A percentile compares a stretch with the other conserved stretches of the same genome.
Evolutionary conservation across 2,329 filamentous ascomycete species (phyloP).

Genomic region (Phialemoniopsis sp.): DNA sequence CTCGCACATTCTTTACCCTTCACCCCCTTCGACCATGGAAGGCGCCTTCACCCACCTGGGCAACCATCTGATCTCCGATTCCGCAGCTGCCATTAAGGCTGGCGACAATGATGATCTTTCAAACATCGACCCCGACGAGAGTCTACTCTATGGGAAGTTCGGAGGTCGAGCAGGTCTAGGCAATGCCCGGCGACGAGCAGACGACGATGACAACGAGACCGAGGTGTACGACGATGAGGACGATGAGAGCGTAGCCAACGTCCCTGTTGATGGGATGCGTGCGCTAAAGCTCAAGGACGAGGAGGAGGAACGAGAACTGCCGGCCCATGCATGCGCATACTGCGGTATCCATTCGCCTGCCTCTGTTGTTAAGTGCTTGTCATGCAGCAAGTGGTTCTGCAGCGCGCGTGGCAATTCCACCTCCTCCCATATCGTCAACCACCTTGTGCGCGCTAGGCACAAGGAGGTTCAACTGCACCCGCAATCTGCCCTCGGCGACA

Average conservation of each 20-base stretch:
- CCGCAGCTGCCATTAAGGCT: conserved; percentile 82
- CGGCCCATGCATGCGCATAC: conserved; percentile 95
- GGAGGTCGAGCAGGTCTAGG: conserved; percentile 50
- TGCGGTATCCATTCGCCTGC: conserved; percentile 96
- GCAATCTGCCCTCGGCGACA: conserved; percentile 88
- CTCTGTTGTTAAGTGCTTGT: conserved; percentile 92
- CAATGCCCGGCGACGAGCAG: conserved; percentile 58
- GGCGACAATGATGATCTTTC: conserved; percentile 72
- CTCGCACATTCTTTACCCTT: conserved; percentile 6
- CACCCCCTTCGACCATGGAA: conserved; percentile 57
- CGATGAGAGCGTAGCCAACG: conserved; percentile 70
- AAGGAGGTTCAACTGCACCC: conserved; percentile 98
- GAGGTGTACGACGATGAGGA: conserved; percentile 84
- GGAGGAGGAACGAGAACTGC: conserved; percentile 87
- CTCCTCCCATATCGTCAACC: conserved; percentile 97
- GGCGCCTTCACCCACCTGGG: conserved; percentile 84
- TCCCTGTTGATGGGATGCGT: conserved; percentile 71
- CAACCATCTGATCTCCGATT: conserved; percentile 82
- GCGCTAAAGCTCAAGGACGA: conserved; percentile 52
- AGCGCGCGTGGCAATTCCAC: conserved; percentile 95
- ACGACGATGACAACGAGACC: conserved; percentile 86
- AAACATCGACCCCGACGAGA: conserved; percentile 73
- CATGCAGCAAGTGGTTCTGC: conserved; percentile 98
- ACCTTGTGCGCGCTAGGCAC: conserved; percentile 92
- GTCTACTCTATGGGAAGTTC: conserved; percentile 69